Percentiles rank a stretch among this genome's conserved stretches.
Evolutionary conservation across 768 basidiomycete species (phyloP).

Genomic region (Brasilioporus rufonigricans): DNA sequence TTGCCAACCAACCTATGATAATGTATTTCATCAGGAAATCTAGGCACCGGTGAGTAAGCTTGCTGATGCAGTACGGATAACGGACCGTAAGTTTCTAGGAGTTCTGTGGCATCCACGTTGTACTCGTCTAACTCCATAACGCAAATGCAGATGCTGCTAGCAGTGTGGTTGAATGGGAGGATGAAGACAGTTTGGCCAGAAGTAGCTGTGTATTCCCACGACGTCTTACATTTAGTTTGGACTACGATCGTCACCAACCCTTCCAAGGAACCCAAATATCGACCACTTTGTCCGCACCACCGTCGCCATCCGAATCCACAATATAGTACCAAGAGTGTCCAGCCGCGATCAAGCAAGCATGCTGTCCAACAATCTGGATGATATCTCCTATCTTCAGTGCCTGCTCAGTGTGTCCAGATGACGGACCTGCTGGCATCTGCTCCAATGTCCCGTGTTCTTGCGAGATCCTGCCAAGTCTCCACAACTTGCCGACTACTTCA

Average conservation of each 20-base stretch:
- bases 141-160: slow-evolving; percentile 12
- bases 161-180: not conserved
- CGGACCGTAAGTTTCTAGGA: slow-evolving; percentile 91
- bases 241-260: slow-evolving; percentile 59
- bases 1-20: slow-evolving; percentile 69
- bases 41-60: slow-evolving; percentile 34
- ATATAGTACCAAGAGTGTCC: slow-evolving; percentile 83
- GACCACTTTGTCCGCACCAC: slow-evolving; percentile 50
- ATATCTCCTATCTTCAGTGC: slow-evolving; percentile 54
- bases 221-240: not conserved
- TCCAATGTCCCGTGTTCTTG: slow-evolving; percentile 80
- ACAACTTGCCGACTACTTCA: slow-evolving; percentile 62
- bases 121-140: slow-evolving; percentile 64
- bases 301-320: slow-evolving; percentile 59
- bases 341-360: slow-evolving; percentile 82
- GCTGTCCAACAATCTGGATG: slow-evolving; percentile 77
- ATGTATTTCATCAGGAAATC: slow-evolving; percentile 99
- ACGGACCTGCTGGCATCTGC: slow-evolving; percentile 26
- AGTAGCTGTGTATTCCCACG: slow-evolving; percentile 23
- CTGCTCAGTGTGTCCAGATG: slow-evolving; percentile 10
- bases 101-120: slow-evolving; percentile 83
- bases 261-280: slow-evolving; percentile 93
- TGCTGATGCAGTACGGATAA: not conserved
- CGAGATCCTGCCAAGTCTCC: slow-evolving; percentile 63
- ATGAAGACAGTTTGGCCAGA: not conserved